phyloP scores from a whole-genome alignment of 2,329 filamentous ascomycete genomes.

The Cladosporium austrohemisphaericum region DNA sequence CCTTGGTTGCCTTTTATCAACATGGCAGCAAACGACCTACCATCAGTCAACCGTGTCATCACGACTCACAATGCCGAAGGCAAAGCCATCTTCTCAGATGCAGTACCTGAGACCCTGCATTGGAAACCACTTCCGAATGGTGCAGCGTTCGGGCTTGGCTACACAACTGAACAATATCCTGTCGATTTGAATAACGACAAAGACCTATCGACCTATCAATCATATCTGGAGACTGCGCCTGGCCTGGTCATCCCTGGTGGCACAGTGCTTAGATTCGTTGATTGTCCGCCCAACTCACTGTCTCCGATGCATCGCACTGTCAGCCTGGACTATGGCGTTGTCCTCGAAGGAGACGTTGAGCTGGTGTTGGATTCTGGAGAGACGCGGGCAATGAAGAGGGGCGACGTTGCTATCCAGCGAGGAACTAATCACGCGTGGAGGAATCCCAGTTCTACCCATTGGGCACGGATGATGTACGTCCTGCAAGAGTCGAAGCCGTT shows the following conservation, averaged over 20 bases:
- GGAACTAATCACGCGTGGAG: slow-evolving; percentile 35
- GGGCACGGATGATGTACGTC: slow-evolving; percentile 35
- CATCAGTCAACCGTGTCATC: slow-evolving; percentile 20
- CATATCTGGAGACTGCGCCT: slow-evolving; percentile 42
- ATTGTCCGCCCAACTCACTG: slow-evolving; percentile 8
- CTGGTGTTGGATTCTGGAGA: slow-evolving; percentile 32
- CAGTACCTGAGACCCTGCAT: slow-evolving; percentile 22
- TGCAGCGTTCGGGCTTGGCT: slow-evolving; percentile 47
- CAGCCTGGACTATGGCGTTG: slow-evolving; percentile 33
- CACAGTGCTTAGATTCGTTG: slow-evolving; percentile 40
- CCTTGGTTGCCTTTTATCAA: not conserved
- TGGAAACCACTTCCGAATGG: slow-evolving; percentile 25
- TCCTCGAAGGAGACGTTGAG: slow-evolving; percentile 32
- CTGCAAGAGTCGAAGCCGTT: slow-evolving; percentile 31
- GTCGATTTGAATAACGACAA: slow-evolving; percentile 43
- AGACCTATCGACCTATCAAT: slow-evolving; percentile 46
- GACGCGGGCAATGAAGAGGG: slow-evolving; percentile 27
- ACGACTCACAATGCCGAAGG: slow-evolving; percentile 30
- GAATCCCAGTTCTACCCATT: slow-evolving; percentile 32
- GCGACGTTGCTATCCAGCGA: slow-evolving; percentile 33
- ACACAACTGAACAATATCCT: slow-evolving; percentile 48
- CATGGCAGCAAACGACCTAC: slow-evolving; percentile 7
- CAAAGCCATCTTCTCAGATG: slow-evolving; percentile 27
- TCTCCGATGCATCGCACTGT: slow-evolving; percentile 23
- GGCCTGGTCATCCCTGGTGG: slow-evolving; percentile 48